Conservation (phyloP, 768 basidiomycete species). For the Leccinum obscurum region DNA sequence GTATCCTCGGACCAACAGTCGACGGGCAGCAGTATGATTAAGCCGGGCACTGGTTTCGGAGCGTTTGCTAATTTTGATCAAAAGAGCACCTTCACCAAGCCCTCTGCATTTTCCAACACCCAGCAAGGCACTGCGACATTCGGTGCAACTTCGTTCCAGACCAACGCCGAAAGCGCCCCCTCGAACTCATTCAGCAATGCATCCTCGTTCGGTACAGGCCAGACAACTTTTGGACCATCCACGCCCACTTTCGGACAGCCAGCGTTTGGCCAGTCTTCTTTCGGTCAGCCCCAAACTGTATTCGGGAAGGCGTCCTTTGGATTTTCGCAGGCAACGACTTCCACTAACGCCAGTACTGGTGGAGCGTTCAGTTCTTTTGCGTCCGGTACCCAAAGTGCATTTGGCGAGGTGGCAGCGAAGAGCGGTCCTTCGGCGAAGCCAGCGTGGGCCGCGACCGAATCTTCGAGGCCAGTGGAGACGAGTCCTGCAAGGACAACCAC, state of each 20-base stretch:
- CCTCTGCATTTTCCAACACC: constrained; percentile 22
- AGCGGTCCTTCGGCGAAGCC: constrained; percentile 21
- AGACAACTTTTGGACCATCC: constrained; percentile 33
- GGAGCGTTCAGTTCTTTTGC: constrained; percentile 42
- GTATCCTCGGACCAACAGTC: constrained; percentile 15
- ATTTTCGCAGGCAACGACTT: constrained; percentile 11
- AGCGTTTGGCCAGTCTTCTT: constrained; percentile 39
- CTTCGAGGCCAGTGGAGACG: constrained; percentile 13
- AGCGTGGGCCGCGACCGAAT: constrained; percentile 19
- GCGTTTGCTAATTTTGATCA: constrained; percentile 24
- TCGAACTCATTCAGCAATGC: constrained; percentile 32
- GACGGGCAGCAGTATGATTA: constrained; percentile 26
- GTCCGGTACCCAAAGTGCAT: constrained; percentile 28
- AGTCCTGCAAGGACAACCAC: not conserved
- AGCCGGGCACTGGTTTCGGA: constrained; percentile 38
- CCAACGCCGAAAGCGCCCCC: constrained; percentile 17
- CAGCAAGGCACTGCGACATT: constrained; percentile 18
- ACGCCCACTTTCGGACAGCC: constrained; percentile 38
- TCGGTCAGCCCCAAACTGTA: constrained; percentile 21
- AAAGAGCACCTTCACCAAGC: not conserved
- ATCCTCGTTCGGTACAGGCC: constrained; percentile 33
- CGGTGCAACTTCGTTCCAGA: constrained; percentile 14
- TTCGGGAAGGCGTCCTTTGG: constrained; percentile 29
- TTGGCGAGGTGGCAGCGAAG: constrained; percentile 26
- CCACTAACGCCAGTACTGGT: constrained; percentile 14